These are phyloP conservation scores for Huntiella moniliformis DNA, from an alignment of 2,329 filamentous ascomycete genomes.

Conservation along the genomic window DNA sequence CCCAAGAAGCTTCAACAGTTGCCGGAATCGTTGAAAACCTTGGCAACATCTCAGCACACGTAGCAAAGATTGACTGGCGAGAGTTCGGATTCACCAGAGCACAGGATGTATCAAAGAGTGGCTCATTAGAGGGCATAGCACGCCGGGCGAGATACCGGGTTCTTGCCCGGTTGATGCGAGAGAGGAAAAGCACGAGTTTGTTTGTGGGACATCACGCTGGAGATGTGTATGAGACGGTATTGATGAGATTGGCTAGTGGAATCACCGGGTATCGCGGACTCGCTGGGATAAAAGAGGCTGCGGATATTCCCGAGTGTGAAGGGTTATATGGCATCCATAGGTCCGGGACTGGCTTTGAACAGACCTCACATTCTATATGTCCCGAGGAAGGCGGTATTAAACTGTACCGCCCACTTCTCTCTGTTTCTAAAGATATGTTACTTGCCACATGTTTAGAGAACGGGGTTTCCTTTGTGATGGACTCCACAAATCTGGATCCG, in stretches of 20 bases:
- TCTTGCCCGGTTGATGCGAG: constrained; percentile 42
- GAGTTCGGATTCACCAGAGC: constrained; percentile 3
- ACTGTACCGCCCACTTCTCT: constrained; percentile 50
- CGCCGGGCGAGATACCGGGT: constrained; percentile 54
- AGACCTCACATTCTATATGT: constrained; percentile 17
- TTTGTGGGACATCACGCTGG: constrained; percentile 76
- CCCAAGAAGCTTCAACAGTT: constrained; percentile 32
- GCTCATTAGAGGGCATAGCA: constrained; percentile 61
- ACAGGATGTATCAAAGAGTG: constrained; percentile 19
- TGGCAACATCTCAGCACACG: constrained; percentile 15
- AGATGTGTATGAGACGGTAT: constrained; percentile 76
- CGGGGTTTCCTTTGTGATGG: constrained; percentile 59
- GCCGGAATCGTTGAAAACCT: constrained; percentile 21
- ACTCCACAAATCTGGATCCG: constrained; percentile 61
- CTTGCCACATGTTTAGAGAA: constrained; percentile 54
- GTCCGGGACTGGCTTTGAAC: constrained; percentile 39
- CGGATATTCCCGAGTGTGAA: constrained; percentile 68
- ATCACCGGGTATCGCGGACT: constrained; percentile 49
- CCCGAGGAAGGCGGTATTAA: constrained; percentile 48
- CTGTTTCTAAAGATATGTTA: constrained; percentile 54
- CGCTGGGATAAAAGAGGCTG: constrained; percentile 43
- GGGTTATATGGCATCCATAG: constrained; percentile 53
- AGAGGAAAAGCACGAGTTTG: constrained; percentile 34
- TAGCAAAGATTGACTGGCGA: constrained; percentile 17
- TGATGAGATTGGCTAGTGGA: constrained; percentile 55